Evolutionary conservation across 352 stramenopile species (phyloP).

Genomic region (Halophytophthora polymorphica): DNA sequence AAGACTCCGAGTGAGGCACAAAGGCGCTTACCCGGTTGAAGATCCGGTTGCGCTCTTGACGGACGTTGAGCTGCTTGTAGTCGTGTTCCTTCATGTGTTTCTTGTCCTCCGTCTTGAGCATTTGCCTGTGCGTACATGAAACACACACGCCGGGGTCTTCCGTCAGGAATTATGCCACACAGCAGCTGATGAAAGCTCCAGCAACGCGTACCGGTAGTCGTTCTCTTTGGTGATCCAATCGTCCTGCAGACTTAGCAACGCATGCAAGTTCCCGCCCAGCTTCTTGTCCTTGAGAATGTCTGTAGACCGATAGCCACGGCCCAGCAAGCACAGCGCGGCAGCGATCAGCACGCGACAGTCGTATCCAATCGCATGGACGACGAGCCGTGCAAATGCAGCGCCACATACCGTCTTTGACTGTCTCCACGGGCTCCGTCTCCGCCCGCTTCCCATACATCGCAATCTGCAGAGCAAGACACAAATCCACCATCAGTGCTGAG

Average conservation of each 20-base stretch:
- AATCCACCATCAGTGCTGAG: not conserved
- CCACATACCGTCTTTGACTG: constrained; percentile 54
- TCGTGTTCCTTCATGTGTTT: constrained; percentile 79
- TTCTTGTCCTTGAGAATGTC: constrained; percentile 58
- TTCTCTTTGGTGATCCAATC: constrained; percentile 86
- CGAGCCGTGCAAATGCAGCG: not conserved
- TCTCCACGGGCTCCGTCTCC: constrained; percentile 34
- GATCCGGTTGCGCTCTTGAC: constrained; percentile 83
- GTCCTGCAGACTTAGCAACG: constrained; percentile 53
- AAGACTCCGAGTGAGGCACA: not conserved
- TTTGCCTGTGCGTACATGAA: constrained; percentile 43
- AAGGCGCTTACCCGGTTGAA: constrained; percentile 59
- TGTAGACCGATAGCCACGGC: constrained; percentile 7
- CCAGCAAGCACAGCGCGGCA: not conserved
- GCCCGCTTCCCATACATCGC: constrained; percentile 31
- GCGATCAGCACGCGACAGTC: not conserved
- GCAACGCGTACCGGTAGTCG: constrained; percentile 68
- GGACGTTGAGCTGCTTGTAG: constrained; percentile 65
- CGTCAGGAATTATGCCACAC: not conserved
- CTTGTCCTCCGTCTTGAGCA: constrained; percentile 89
- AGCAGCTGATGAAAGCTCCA: not conserved
- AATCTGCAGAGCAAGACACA: constrained; percentile 26
- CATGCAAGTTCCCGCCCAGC: constrained; percentile 47
- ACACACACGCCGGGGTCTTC: not conserved
- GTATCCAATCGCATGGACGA: not conserved